A percentile compares a stretch with the other conserved stretches of the same genome.
phyloP scores from a whole-genome alignment of 352 stramenopile species.

The Globisporangium cederbergense region DNA sequence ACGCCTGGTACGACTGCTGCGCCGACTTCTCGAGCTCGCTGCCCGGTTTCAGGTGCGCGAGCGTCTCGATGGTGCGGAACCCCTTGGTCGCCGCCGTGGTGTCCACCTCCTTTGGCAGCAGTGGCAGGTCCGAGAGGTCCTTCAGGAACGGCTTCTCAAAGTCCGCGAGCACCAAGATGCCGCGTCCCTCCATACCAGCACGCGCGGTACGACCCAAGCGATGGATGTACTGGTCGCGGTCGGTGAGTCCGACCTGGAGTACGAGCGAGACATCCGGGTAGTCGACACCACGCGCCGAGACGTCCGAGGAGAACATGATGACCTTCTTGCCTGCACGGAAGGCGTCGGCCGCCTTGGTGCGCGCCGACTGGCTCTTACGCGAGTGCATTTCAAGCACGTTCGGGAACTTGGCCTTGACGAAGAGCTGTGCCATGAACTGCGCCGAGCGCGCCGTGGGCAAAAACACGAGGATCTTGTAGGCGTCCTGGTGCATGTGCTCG shows the following conservation, averaged over 20 bases:
- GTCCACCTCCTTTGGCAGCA: slow-evolving; percentile 21
- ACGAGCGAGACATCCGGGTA: slow-evolving; percentile 93
- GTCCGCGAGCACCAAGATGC: slow-evolving; percentile 77
- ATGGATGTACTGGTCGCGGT: slow-evolving; percentile 95
- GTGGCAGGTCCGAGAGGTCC: slow-evolving; percentile 63
- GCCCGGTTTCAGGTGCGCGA: slow-evolving; percentile 36
- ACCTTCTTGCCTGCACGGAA: slow-evolving; percentile 89
- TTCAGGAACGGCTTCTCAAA: slow-evolving; percentile 81
- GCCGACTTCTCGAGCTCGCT: slow-evolving; percentile 73
- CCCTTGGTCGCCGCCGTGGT: slow-evolving; percentile 19
- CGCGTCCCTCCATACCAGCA: slow-evolving; percentile 83
- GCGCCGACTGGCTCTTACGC: slow-evolving; percentile 89
- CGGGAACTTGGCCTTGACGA: slow-evolving; percentile 61
- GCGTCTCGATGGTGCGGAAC: slow-evolving; percentile 17
- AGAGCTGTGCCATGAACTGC: slow-evolving; percentile 90
- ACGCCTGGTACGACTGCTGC: slow-evolving; percentile 92
- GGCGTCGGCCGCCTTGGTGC: slow-evolving; percentile 82
- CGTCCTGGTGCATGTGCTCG: slow-evolving; percentile 53
- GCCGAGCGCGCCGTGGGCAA: slow-evolving; percentile 89
- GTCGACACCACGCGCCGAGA: slow-evolving; percentile 93
- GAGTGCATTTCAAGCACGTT: slow-evolving; percentile 95
- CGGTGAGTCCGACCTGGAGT: slow-evolving; percentile 80
- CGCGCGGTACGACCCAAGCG: slow-evolving; percentile 92
- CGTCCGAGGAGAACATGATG: slow-evolving; percentile 94
- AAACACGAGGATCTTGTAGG: slow-evolving; percentile 97